Evolutionary conservation across 108 stramenopile genomes (phyloP).

Genomic region (Nannochloropsis salina): DNA sequence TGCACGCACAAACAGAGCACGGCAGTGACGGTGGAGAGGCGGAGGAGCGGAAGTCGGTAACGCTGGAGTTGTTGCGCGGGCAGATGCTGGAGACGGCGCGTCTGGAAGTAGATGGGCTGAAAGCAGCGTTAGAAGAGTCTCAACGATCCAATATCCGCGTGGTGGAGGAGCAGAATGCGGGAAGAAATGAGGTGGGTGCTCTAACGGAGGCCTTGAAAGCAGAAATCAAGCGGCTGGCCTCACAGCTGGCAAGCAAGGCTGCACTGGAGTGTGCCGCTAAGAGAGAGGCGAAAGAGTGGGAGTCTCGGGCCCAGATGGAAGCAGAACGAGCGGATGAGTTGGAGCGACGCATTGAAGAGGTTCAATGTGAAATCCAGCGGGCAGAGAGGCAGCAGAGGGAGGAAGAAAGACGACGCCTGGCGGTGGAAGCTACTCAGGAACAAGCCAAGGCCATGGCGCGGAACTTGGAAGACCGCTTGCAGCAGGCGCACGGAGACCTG

Average conservation of each 20-base stretch:
- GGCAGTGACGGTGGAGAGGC: neutral
- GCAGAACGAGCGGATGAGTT: neutral
- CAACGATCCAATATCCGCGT: neutral
- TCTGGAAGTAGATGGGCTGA: neutral
- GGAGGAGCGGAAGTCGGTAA: neutral
- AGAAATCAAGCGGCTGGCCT: neutral
- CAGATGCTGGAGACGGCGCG: neutral
- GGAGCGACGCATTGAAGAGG: neutral
- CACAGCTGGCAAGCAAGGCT: neutral
- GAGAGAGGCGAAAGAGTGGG: slow-evolving; percentile 9
- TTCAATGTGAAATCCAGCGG: neutral
- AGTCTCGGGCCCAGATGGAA: neutral
- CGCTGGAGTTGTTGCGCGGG: neutral
- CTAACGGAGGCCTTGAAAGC: neutral
- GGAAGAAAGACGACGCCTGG: neutral
- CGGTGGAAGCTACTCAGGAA: neutral
- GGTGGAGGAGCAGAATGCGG: neutral
- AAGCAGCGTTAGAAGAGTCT: neutral
- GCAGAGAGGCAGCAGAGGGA: neutral
- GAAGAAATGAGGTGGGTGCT: neutral
- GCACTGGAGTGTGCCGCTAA: neutral
- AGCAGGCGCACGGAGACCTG: neutral
- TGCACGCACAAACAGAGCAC: neutral
- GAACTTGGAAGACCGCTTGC: neutral
- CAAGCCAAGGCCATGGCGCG: neutral